These are phyloP conservation scores for Pseudogymnoascus sp. DNA, from an alignment of 2,329 filamentous ascomycete species.

Conservation along the genomic window DNA sequence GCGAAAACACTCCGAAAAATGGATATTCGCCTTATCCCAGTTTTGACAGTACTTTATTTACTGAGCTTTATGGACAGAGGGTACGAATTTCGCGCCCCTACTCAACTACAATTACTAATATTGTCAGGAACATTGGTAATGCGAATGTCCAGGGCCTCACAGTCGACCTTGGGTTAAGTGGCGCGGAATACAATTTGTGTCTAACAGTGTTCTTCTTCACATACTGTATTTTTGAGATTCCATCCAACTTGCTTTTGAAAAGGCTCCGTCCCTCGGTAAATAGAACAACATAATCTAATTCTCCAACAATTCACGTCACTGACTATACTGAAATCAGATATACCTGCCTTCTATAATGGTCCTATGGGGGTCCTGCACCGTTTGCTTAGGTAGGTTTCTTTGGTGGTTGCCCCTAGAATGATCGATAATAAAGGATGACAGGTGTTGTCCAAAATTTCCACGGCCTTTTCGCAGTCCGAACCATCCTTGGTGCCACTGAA, in stretches of 20 bases:
- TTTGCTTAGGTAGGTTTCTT: no score
- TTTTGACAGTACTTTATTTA: conserved; percentile 14
- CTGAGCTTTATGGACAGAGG: conserved; percentile 39
- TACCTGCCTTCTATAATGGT: conserved; percentile 59
- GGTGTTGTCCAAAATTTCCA: conserved; percentile 60
- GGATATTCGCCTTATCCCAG: conserved; percentile 14
- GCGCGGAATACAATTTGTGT: conserved; percentile 31
- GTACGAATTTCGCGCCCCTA: conserved; percentile 56
- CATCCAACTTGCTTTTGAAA: conserved; percentile 57
- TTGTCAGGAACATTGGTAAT: conserved; percentile 49
- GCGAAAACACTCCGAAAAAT: conserved; percentile 8
- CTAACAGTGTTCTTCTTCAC: conserved; percentile 50
- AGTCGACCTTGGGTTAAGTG: conserved; percentile 50
- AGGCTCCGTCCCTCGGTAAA: conserved; percentile 37
- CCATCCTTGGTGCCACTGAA: conserved; percentile 21
- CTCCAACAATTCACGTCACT: conserved; percentile 22
- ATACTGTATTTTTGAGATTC: conserved; percentile 47
- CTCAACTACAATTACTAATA: conserved; percentile 29
- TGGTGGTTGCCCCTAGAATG: no score
- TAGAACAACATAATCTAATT: not conserved
- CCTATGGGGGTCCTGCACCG: conserved; percentile 61
- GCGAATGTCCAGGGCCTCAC: conserved; percentile 46
- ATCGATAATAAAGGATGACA: conserved; percentile 39
- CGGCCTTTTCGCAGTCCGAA: conserved; percentile 41
- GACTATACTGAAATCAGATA: conserved; percentile 38